Base-by-base conservation (phyloP, 2,329 filamentous ascomycete genomes). In the Teratosphaeria gauchensis region DNA sequence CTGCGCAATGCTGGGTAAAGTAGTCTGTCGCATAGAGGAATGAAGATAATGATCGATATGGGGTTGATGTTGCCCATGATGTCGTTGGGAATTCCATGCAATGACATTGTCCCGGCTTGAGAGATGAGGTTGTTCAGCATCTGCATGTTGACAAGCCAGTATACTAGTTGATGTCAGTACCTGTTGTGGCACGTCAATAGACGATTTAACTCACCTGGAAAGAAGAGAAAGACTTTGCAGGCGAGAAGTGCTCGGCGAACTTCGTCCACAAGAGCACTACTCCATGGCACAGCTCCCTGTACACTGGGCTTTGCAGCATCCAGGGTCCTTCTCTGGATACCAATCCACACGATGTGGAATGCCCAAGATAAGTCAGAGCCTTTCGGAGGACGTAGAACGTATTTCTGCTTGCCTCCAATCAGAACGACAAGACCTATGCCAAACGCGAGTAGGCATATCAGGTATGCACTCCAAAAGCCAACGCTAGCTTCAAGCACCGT, bases 401-500 rank as follows among this genome's bases (percentile, higher is more conserved):
- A 91, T 55, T 62, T 62, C 60, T 68, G 71, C 64, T 71, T 70
- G 65, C 68, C 70, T 21, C 64, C 58, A 38, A 82, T 58, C 2
- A 84, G 75, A 56, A 85, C 77, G 51, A 82, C 65, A 21, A 84
- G 80, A 38, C 84, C 83, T n/a, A 85, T 69, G 60, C 82, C 74
- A 74, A 89, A 88, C 73, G 87, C 81, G 70, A 79, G 2, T 19
- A 48, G 42, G n/a, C 42, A 48, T 48, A 48, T 21, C 19, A 48
- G 42, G 19, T 81, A 90, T 2, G 84, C 85, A 1, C 80, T 79
- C 80, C 86, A 82, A 73, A 88, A 90, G 2, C 84, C 84, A 59
- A 85, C 71, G 65, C 84, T 79, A 56, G 80, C 76, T 72, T 91
- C 88, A 73, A 88, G 80, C 67, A 84, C 85, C 1, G 83, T 83